Evolutionary conservation across 169 alveolate genomes (phyloP).

Genomic region (Plasmodium coatneyi): DNA sequence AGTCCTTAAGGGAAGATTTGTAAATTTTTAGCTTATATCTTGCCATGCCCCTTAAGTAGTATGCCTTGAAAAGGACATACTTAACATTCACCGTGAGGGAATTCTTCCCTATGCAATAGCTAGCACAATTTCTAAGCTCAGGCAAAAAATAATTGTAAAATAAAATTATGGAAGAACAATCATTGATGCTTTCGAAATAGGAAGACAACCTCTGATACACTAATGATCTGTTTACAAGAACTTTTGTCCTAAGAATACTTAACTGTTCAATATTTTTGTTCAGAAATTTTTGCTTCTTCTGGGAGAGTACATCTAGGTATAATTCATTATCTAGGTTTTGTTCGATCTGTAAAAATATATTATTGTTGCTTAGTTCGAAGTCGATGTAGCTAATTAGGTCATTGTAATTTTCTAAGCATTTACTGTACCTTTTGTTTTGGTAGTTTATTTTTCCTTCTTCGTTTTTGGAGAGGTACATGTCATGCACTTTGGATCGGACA

Average conservation of each 20-base stretch:
- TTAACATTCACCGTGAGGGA: constrained; percentile 22
- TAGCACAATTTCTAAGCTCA: neutral
- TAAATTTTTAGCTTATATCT: constrained; percentile 70
- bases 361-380: constrained; percentile 62
- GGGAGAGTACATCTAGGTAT: constrained; percentile 47
- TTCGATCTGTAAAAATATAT: constrained; percentile 72
- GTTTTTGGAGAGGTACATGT: constrained; percentile 42
- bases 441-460: constrained; percentile 71
- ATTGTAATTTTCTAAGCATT: constrained; percentile 69
- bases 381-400: constrained; percentile 71
- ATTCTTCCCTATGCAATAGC: constrained; percentile 11
- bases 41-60: constrained; percentile 72
- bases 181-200: constrained; percentile 59
- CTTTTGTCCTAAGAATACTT: constrained; percentile 63
- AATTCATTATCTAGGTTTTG: constrained; percentile 57
- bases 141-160: constrained; percentile 63
- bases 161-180: constrained; percentile 60
- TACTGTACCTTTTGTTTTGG: constrained; percentile 40
- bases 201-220: constrained; percentile 35
- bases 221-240: constrained; percentile 67
- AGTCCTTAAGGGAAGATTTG: constrained; percentile 48
- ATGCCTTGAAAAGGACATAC: constrained; percentile 63
- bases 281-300: neutral
- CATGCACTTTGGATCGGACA: constrained; percentile 1
- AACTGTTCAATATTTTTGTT: constrained; percentile 52